Evolutionary conservation across 179 eudicot genomes (phyloP).

Genomic region (Amaranthus tricolor): DNA sequence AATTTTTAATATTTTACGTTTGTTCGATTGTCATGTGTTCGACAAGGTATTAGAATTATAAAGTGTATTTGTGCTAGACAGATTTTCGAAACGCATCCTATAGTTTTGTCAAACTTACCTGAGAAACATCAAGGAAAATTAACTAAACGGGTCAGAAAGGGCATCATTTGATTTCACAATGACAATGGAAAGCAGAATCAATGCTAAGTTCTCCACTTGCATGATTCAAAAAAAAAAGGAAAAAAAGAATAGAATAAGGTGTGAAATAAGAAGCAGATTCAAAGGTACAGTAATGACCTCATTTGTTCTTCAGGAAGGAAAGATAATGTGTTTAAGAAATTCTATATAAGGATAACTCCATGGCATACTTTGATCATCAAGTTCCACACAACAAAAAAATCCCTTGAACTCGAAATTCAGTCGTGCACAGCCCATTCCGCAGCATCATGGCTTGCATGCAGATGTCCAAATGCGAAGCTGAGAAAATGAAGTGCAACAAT

Average conservation of each 20-base stretch:
- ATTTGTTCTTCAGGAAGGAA: not conserved
- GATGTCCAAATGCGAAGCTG: slow-evolving; percentile 26
- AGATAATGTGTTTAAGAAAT: not conserved
- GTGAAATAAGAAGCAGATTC: slow-evolving; percentile 20
- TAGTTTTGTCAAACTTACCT: not conserved
- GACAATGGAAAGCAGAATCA: slow-evolving; percentile 6
- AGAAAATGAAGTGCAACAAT: slow-evolving; percentile 14
- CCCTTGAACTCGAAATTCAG: slow-evolving; percentile 1
- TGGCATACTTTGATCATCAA: slow-evolving; percentile 19
- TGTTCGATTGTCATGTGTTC: too few species aligned
- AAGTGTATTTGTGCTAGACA: not conserved
- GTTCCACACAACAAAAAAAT: slow-evolving; percentile 15
- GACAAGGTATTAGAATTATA: too few species aligned
- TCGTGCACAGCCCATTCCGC: not conserved
- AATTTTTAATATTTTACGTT: too few species aligned
- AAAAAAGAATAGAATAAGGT: not conserved
- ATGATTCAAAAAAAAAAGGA: not conserved
- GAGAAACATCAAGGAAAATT: not conserved
- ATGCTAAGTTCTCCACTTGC: slow-evolving; percentile 14
- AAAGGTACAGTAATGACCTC: slow-evolving; percentile 14
- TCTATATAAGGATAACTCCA: slow-evolving; percentile 25
- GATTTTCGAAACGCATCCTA: not conserved
- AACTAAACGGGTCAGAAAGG: not conserved
- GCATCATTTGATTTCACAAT: not conserved
- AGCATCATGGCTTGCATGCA: slow-evolving; percentile 30